phyloP scores from a whole-genome alignment of 1,284 basidiomycete species.

The Irpex sp. region DNA sequence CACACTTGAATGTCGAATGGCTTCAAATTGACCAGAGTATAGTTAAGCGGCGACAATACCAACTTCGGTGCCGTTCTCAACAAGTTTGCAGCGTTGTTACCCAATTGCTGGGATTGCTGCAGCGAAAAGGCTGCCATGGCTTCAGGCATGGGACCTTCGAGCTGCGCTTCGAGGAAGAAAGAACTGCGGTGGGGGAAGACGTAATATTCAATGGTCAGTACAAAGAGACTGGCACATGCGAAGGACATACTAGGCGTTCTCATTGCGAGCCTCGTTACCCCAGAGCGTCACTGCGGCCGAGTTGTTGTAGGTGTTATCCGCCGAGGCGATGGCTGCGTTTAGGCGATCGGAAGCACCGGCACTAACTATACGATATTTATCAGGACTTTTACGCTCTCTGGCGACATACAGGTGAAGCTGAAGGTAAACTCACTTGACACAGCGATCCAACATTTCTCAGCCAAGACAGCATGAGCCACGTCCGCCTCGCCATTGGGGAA shows the following conservation, averaged over 20 bases:
- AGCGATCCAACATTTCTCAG: constrained; percentile 21
- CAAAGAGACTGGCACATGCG: not conserved
- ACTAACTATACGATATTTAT: constrained; percentile 15
- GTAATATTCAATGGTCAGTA: not conserved
- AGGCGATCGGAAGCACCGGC: constrained; percentile 18
- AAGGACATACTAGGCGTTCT: constrained; percentile 24
- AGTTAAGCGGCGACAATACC: constrained; percentile 49
- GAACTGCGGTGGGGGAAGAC: not conserved
- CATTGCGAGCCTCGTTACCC: constrained; percentile 24
- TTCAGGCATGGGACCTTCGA: constrained; percentile 10
- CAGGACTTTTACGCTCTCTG: not conserved
- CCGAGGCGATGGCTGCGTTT: constrained; percentile 15
- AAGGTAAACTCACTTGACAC: constrained; percentile 17
- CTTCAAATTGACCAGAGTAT: constrained; percentile 51
- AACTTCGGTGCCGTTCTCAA: constrained; percentile 56
- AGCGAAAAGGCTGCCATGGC: constrained; percentile 27
- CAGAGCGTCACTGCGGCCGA: constrained; percentile 19
- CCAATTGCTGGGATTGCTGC: constrained; percentile 33
- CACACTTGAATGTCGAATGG: constrained; percentile 67
- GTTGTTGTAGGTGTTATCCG: constrained; percentile 20
- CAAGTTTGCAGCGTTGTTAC: constrained; percentile 31
- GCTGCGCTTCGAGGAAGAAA: not conserved
- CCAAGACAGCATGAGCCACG: constrained; percentile 13
- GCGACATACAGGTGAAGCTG: too few relatives aligned
- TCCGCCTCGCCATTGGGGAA: constrained; percentile 12